Evolutionary conservation across 352 stramenopile genomes (phyloP).

Genomic region (Globisporangium paddicum): DNA sequence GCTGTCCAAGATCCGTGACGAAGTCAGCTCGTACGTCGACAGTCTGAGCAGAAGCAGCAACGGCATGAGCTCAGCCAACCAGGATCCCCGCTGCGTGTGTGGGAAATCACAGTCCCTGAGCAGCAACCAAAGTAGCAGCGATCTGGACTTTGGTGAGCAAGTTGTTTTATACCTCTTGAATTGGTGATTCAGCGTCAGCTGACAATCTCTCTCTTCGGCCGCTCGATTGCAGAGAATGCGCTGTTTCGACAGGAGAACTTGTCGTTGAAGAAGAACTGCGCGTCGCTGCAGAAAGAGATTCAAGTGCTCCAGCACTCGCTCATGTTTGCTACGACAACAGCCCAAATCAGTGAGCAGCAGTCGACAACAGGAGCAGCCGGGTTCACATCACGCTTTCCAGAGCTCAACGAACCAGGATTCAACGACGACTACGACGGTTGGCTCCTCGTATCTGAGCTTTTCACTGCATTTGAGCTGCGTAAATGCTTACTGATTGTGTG

Average conservation of each 20-base stretch:
- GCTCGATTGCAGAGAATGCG: conserved; percentile 26
- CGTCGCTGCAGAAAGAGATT: conserved; percentile 47
- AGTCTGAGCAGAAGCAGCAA: conserved; percentile 11
- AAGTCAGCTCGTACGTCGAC: conserved; percentile 52
- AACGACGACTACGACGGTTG: conserved; percentile 13
- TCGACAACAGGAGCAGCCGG: background rate
- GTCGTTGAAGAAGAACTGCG: conserved; percentile 42
- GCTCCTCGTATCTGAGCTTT: background rate
- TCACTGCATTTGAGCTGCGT: background rate
- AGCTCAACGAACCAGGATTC: conserved; percentile 10
- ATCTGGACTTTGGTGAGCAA: conserved; percentile 19
- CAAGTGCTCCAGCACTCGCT: conserved; percentile 37
- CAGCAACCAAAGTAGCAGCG: conserved; percentile 16
- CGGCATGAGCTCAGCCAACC: background rate
- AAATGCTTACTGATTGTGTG: background rate
- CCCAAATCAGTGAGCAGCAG: background rate
- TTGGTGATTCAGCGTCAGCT: background rate
- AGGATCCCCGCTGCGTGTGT: background rate
- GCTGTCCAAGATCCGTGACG: conserved; percentile 52
- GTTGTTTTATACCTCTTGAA: background rate
- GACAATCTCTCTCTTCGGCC: background rate
- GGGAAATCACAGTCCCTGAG: background rate
- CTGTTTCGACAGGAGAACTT: conserved; percentile 52
- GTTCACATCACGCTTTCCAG: background rate
- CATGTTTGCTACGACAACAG: conserved; percentile 5